These are phyloP conservation scores for Iberis pinnata DNA, from an alignment of 345 rosid species.

Conservation along the genomic window DNA sequence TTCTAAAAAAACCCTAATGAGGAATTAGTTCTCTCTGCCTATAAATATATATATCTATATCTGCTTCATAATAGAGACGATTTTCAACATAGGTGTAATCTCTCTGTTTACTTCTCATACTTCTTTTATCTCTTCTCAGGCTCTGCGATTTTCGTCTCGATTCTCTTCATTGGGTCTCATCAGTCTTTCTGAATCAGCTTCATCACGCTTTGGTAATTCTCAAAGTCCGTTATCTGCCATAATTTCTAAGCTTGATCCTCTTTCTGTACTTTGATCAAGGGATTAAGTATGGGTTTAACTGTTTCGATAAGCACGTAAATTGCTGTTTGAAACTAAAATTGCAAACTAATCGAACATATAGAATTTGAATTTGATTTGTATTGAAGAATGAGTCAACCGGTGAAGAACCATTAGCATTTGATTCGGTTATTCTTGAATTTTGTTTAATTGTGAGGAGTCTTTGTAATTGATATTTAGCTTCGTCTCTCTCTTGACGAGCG, in stretches of 20 bases:
- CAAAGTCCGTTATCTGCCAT: constrained; percentile 25
- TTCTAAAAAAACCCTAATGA: no score
- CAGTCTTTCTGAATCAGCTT: constrained; percentile 11
- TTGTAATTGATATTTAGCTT: constrained; percentile 58
- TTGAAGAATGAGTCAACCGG: constrained; percentile 66
- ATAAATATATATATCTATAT: no score
- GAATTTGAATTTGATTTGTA: no score
- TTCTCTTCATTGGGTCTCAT: constrained; percentile 4
- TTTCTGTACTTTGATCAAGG: not conserved
- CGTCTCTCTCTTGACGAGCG: constrained; percentile 78
- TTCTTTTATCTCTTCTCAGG: no score
- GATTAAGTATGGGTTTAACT: constrained; percentile 2
- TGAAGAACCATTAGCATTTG: constrained; percentile 63
- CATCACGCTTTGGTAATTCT: constrained; percentile 6
- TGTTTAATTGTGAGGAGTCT: constrained; percentile 42
- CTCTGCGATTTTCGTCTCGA: not conserved
- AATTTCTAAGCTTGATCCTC: constrained; percentile 16
- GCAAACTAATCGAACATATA: no score
- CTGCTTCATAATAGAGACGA: no score
- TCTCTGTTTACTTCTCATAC: no score
- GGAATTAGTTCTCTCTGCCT: no score
- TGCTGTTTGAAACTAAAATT: no score
- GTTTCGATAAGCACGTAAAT: no score
- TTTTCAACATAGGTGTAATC: no score
- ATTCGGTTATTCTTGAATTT: constrained; percentile 77